Evolutionary conservation across 164 flowering plant genomes (phyloP), one percentile per base, ranked within the genome.

Genomic region (Magnolia sinica): DNA sequence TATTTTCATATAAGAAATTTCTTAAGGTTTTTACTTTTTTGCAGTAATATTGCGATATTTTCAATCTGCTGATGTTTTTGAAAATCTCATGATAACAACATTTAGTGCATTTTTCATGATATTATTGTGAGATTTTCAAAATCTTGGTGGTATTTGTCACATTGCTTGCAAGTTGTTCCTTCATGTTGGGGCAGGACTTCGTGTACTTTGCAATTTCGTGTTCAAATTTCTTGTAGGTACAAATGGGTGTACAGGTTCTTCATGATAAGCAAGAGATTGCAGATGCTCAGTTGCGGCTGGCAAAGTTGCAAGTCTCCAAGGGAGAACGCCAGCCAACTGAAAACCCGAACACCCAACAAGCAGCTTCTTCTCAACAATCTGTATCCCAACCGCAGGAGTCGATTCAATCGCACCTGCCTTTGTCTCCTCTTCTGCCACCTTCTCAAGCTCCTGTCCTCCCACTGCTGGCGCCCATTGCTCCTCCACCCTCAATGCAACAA

Each of bases 181-280:
- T 37, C 45, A 37, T 4, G 0, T 37, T 37, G 45, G 45, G 45
- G 45, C 45, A 37, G 45, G 45, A 37, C 61, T 55, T 11, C 14
- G 61, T 55, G 13, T 55, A 11, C 61, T 11, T 55, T 55, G 11
- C 19, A 55, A 3, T 11, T 55, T 55, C 61, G 0, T 55, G 61
- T 11, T 16, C 13, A 9, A 73, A 29, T 63, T 7, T 22, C 64
- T 65, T 85, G 80, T 87, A 95, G 99, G 93, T 95, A 24, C 95
- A 89, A 85, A 74, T 83, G 3, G 87, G 92, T 72, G 94, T 95
- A 18, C 90, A 85, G 76, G 81, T 84, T 59, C 45, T 95, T 45
- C 88, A 83, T 79, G 97, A 93, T 76, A 93, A 93, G 79, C 98
- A 95, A 81, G 97, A 92, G 51, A 87, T 83, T 27, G 76, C 90